These are phyloP conservation scores for Clarkia xantiana DNA, from an alignment of 345 rosid genomes.

Conservation along the genomic window DNA sequence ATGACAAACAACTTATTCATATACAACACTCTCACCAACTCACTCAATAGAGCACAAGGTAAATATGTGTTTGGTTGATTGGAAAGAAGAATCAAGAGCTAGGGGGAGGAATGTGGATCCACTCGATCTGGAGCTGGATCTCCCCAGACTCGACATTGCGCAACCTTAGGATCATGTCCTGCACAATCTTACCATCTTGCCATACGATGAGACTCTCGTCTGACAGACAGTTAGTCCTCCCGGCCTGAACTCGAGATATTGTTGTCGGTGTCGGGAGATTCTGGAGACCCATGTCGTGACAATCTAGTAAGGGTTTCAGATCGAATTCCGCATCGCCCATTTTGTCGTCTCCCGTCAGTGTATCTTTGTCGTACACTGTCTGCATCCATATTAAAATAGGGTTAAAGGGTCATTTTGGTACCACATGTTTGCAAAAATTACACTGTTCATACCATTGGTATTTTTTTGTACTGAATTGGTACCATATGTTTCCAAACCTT, in stretches of 20 bases:
- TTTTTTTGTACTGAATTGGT: too few relatives aligned
- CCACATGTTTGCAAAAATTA: too few relatives aligned
- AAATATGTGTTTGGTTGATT: too few relatives aligned
- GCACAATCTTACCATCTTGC: constrained; percentile 32
- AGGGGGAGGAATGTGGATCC: constrained; percentile 4
- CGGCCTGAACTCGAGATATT: constrained; percentile 33
- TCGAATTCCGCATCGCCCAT: constrained; percentile 80
- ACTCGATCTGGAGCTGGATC: constrained; percentile 51
- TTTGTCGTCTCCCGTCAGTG: constrained; percentile 46
- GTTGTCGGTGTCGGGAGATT: constrained; percentile 41
- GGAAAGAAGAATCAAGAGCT: too few relatives aligned
- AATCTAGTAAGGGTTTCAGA: constrained; percentile 36
- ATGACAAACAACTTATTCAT: too few relatives aligned
- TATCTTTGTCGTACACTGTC: constrained; percentile 72
- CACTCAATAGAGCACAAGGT: too few relatives aligned
- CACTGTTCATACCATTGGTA: too few relatives aligned
- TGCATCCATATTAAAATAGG: constrained; percentile 10
- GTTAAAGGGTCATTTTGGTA: background rate
- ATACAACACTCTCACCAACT: too few relatives aligned
- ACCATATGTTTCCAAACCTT: too few relatives aligned
- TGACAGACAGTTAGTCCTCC: constrained; percentile 29
- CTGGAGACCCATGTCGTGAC: constrained; percentile 26
- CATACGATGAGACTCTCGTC: constrained; percentile 41
- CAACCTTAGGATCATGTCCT: constrained; percentile 41
- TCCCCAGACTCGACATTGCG: constrained; percentile 48